Base-by-base conservation (phyloP, 2,329 filamentous ascomycete species). In the Colletotrichum viniferum region DNA sequence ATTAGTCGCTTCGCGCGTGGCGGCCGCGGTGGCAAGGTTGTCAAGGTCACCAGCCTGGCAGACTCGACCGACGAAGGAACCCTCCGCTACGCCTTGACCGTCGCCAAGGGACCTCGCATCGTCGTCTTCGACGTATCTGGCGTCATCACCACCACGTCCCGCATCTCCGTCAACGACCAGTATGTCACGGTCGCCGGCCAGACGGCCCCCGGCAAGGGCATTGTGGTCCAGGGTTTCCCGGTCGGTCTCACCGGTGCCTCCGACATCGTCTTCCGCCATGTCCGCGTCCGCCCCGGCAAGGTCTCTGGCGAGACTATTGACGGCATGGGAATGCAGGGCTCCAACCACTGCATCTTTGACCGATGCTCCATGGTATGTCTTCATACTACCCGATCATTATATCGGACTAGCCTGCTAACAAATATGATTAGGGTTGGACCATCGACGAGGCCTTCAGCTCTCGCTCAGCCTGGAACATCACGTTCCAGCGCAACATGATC, bases 81-180 rank as follows among this genome's bases (percentile, higher is more conserved):
- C 0, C 79, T 85, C 6, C 80, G 84, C 21, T 81, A 85, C 14
- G 84, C 84, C 1, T 78, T 85, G 28, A 82, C 82, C 14, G 81
- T 89, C 43, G 84, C 83, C 26, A 78, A 84, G 76, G 71, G 86
- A 43, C 83, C 86, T 36, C 85, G 87, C 9, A 87, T 86, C 21
- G 81, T 89, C 13, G 85, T 88, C 4, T 89, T 89, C 76, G 84
- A 86, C 2, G 83, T 88, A 2, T 86, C 87, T 9, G 88, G 88
- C 4, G 81, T 88, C 3, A 88, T 89, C 72, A 85, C 85, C 13
- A 87, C 88, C 58, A 83, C 80, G 13, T 84, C 85, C 0, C 85
- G 87, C 12, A 82, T 89, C 5, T 84, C 87, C 0, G 84, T 88
- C 26, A 86, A 84, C 4, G 78, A 79, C 13, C 87, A 87, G 48